Evolutionary conservation across 1,284 basidiomycete genomes (phyloP).

Genomic region (Erythrobasidium hasegawianum): DNA sequence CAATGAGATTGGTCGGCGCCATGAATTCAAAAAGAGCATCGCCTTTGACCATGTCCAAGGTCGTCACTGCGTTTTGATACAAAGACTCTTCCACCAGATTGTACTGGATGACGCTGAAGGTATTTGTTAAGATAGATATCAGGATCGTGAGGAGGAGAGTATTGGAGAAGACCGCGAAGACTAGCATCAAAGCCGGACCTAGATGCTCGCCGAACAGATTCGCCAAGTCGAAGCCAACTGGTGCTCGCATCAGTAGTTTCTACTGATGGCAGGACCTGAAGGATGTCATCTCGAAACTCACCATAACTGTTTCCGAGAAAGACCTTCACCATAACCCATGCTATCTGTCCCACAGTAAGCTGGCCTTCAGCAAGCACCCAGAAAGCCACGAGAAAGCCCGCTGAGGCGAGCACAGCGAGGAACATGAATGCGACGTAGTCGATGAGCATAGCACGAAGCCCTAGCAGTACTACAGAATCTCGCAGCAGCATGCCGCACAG

Average conservation of each 20-base stretch:
- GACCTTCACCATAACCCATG: slow-evolving; percentile 43
- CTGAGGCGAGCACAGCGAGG: slow-evolving; percentile 39
- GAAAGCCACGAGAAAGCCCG: slow-evolving; percentile 42
- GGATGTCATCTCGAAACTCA: too few relatives aligned
- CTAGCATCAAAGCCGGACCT: slow-evolving; percentile 39
- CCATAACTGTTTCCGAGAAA: slow-evolving; percentile 32
- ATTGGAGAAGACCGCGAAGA: slow-evolving; percentile 36
- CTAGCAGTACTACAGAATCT: slow-evolving; percentile 39
- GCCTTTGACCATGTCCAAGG: slow-evolving; percentile 43
- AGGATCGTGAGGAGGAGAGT: slow-evolving; percentile 42
- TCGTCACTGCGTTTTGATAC: slow-evolving; percentile 42
- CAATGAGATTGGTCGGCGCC: slow-evolving; percentile 41
- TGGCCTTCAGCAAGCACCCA: slow-evolving; percentile 36
- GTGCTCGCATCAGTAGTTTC: too few relatives aligned
- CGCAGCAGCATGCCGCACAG: slow-evolving; percentile 38
- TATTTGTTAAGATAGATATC: slow-evolving; percentile 43
- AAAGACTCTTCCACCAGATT: slow-evolving; percentile 41
- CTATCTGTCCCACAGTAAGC: slow-evolving; percentile 33
- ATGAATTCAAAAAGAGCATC: slow-evolving; percentile 41
- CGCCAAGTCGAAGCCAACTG: slow-evolving; percentile 44
- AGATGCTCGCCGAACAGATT: slow-evolving; percentile 37
- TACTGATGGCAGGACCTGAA: too few relatives aligned
- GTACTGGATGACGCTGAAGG: slow-evolving; percentile 40
- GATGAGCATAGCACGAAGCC: slow-evolving; percentile 38
- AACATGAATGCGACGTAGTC: slow-evolving; percentile 38